Conservation (phyloP, 768 basidiomycete species). For the Termitomyces heimii region DNA sequence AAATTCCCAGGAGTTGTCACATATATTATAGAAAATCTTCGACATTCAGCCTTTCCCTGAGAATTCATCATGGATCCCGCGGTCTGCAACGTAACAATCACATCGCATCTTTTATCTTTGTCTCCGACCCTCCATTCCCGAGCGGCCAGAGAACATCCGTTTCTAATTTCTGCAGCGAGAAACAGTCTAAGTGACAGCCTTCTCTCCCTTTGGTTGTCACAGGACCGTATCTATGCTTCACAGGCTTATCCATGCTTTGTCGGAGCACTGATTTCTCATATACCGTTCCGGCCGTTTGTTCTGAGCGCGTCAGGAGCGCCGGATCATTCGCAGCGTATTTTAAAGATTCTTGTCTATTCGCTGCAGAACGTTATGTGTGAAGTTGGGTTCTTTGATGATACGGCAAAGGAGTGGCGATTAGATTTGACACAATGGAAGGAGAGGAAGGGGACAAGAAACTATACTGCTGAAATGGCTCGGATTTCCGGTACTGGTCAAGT, state of each 20-base stretch:
- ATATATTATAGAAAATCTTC: too few species aligned
- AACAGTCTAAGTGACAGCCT: conserved; percentile 39
- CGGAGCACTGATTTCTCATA: conserved; percentile 54
- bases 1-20: too few species aligned
- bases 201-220: conserved; percentile 61
- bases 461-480: conserved; percentile 66
- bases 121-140: conserved; percentile 25
- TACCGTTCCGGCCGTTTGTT: conserved; percentile 41
- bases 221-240: conserved; percentile 70
- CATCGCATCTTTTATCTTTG: conserved; percentile 6
- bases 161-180: conserved; percentile 52
- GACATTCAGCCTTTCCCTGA: too few species aligned
- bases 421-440: conserved; percentile 43
- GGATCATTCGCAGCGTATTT: conserved; percentile 30
- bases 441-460: conserved; percentile 58
- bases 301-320: conserved; percentile 19
- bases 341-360: conserved; percentile 44
- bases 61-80: not conserved
- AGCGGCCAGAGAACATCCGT: conserved; percentile 46
- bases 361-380: conserved; percentile 54
- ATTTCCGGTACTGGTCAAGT: conserved; percentile 38
- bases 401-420: conserved; percentile 38
- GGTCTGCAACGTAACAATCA: conserved; percentile 2
- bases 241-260: conserved; percentile 73
- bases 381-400: conserved; percentile 55